Evolutionary conservation across 768 basidiomycete genomes (phyloP).

Genomic region (Russula sp.): DNA sequence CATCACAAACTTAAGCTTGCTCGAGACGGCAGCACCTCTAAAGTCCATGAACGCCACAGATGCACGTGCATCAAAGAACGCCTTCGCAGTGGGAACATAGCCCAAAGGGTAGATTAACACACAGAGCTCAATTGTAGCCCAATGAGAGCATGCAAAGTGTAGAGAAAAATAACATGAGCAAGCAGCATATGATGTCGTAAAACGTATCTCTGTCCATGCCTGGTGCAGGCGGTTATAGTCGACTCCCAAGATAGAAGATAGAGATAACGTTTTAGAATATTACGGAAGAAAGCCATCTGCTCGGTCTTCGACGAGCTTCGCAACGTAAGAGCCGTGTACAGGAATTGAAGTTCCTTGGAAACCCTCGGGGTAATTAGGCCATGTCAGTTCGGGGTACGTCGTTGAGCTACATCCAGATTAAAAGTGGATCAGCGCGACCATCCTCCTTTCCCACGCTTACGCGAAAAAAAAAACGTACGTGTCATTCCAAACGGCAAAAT

Average conservation of each 20-base stretch:
- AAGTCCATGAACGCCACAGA: no score
- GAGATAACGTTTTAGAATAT: neutral
- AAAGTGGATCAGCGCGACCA: neutral
- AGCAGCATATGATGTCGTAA: no score
- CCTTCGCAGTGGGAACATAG: no score
- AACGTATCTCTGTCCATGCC: no score
- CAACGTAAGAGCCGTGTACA: constrained; percentile 57
- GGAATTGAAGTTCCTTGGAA: constrained; percentile 80
- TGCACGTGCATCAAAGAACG: no score
- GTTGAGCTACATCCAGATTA: constrained; percentile 26
- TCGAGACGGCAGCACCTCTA: no score
- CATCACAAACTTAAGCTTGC: no score
- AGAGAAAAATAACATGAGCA: no score
- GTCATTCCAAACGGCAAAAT: constrained; percentile 80
- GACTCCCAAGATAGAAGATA: neutral
- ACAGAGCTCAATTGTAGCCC: no score
- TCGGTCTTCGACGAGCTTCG: constrained; percentile 65
- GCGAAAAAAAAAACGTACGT: constrained; percentile 38
- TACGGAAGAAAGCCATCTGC: constrained; percentile 32
- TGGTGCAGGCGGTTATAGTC: no score
- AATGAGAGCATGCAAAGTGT: no score
- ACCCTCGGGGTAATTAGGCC: constrained; percentile 68
- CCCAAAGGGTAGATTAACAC: no score
- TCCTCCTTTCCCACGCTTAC: neutral
- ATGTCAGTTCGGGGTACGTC: constrained; percentile 42